A percentile compares a stretch with the other conserved stretches of the same genome.
Conservation (phyloP, 306 rosid genomes). For the Sesbania bispinosa region DNA sequence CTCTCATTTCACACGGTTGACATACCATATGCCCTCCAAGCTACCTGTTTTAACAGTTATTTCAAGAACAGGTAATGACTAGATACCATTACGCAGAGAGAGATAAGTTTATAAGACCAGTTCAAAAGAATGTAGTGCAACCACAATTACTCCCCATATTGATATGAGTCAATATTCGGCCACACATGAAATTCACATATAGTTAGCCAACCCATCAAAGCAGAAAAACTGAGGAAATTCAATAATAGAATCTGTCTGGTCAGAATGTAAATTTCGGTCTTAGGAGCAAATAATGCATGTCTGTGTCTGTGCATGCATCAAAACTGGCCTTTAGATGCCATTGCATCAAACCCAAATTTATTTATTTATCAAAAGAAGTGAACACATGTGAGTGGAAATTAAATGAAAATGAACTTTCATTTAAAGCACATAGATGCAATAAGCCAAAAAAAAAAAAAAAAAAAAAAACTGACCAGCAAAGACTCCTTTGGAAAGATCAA, state of each 20-base stretch:
- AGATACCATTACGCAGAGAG: neutral
- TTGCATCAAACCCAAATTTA: slow-evolving; percentile 17
- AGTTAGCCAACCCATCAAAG: neutral
- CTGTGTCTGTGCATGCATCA: neutral
- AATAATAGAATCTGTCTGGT: neutral
- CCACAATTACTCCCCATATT: neutral
- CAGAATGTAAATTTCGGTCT: neutral
- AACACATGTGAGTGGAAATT: neutral
- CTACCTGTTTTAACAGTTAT: neutral
- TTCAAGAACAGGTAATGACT: neutral
- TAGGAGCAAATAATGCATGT: slow-evolving; percentile 8
- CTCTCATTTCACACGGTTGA: neutral
- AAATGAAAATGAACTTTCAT: slow-evolving; percentile 7
- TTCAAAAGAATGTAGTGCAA: neutral
- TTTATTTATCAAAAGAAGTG: neutral
- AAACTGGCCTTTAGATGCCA: neutral
- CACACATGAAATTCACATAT: neutral
- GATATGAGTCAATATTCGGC: neutral
- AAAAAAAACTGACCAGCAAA: slow-evolving; percentile 75
- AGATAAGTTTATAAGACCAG: neutral
- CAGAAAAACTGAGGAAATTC: neutral
- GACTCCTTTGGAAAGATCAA: slow-evolving; percentile 97
- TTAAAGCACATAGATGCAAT: neutral
- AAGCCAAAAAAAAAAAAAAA: slow-evolving; percentile 17
- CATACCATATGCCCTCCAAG: neutral